Percentiles rank a stretch among this genome's conserved stretches.
These are phyloP conservation scores for Tetrapyrgos nigripes DNA, from an alignment of 1,284 basidiomycete genomes.

Conservation along the genomic window DNA sequence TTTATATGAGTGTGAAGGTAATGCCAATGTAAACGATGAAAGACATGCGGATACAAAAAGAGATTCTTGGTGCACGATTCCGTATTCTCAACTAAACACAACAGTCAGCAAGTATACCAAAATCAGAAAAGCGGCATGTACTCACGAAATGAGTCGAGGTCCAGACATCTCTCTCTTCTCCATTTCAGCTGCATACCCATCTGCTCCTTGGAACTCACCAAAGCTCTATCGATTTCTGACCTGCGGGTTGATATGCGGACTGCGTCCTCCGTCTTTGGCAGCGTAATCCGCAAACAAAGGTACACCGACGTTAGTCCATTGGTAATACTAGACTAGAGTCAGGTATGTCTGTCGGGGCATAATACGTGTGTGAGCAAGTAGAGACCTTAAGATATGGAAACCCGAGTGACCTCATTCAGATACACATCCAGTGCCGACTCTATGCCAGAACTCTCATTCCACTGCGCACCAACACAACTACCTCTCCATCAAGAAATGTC, in stretches of 20 bases:
- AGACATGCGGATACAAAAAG: neutral
- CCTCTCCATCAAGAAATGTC: neutral
- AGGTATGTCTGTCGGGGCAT: neutral
- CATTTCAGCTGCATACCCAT: neutral
- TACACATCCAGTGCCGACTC: neutral
- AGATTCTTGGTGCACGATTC: neutral
- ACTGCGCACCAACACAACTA: neutral
- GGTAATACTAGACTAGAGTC: neutral
- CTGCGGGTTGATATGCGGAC: conserved; percentile 5
- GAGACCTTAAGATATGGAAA: neutral
- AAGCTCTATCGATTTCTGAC: neutral
- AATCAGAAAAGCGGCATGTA: neutral
- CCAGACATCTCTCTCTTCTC: neutral
- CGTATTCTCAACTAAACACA: neutral
- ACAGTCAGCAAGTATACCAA: neutral
- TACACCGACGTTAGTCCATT: conserved; percentile 2
- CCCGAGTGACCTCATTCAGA: neutral
- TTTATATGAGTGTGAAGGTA: neutral
- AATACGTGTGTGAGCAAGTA: neutral
- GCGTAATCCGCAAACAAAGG: neutral
- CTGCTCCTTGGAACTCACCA: neutral
- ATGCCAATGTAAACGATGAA: neutral
- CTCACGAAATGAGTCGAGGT: neutral
- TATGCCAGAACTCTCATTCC: neutral
- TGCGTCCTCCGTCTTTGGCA: neutral